Base-by-base conservation (phyloP, 2,329 filamentous ascomycete genomes). In the Ascochyta rabiei region DNA sequence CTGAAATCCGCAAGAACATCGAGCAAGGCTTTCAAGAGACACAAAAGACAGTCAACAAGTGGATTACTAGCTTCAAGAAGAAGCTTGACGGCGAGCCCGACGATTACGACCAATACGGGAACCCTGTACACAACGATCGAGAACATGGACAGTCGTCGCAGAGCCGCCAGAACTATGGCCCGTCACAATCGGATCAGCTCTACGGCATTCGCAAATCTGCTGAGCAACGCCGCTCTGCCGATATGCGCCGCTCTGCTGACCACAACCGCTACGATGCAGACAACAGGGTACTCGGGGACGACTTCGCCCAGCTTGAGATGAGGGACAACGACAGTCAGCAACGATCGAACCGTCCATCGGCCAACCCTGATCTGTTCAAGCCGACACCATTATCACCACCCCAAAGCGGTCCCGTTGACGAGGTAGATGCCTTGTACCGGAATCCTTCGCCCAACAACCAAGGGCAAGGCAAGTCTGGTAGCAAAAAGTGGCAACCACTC, bases 401-500 rank as follows among this genome's bases (percentile, higher is more conserved):
- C 10, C 83, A 84, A 33, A 80, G 80, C 34, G 85, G 85, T 1
- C 84, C 86, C 10, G 85, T 90, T 2, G 90, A 96, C 67, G 91
- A 96, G 69, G 93, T 96, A 41, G 84, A 88, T 64, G 86, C 81
- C 30, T 73, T 89, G 54, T 95, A 96, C 71, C 85, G 87, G 26
- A 74, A 74, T 35, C 72, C 74, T 16, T 74, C 73, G 8, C 73
- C 73, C 12, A 64, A 56, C 39, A 70, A 68, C 56, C 59, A 66
- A 53, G 52, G 60, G n/a, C 63, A 66, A 21, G 64, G 61, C 18
- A 75, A 74, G 54, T 62, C 70, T n/a, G 80, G 81, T 62, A 95
- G 92, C 78, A 97, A 93, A 83, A 99, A 99, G 79, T 99, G 95
- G 95, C 93, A 99, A 76, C 93, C 95, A 9, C 80, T 99, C 65